Base-by-base conservation (phyloP, 306 rosid species). In the Dryas drummondii region DNA sequence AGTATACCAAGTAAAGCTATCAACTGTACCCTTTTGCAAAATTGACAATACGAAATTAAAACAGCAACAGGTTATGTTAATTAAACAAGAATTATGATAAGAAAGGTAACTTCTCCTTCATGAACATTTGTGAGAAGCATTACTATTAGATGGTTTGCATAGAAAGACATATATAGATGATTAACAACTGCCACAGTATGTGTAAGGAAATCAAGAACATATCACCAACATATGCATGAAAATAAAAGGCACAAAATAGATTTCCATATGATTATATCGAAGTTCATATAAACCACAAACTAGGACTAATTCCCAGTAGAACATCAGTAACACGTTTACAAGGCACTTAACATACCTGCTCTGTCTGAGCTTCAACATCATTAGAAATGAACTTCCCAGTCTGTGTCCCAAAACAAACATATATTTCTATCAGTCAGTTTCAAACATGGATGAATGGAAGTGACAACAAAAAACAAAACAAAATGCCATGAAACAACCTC, bases 361-460 rank as follows among this genome's bases (percentile, higher is more conserved):
- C 98, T 6, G 98, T 90, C 84, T 94, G 97, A 78, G 71, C 96
- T 85, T 88, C 97, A 77, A 94, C 88, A 78, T 80, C 66, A 49
- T 90, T 91, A 1, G 98, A 94, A 66, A 86, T 68, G 57, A 94
- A 91, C 70, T 94, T 91, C 75, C 98, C 98, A 0, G 96, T 88
- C 98, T 94, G 82, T 59, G 79, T 78, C 75, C 19, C 17, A 79
- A 22, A 54, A 57, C 40, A 71, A 75, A 57, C 50, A 74, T 37
- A 48, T 6, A 65, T 9, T 11, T 4, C 69, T 12, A 57, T 59
- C 32, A 64, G 19, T 58, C 61, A 37, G 27, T 56, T 4, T 32
- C 68, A 79, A 40, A 37, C 41, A 74, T 57, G 15, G 26, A 72
- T 16, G 16, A 9, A 10, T 27, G 1, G 16, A 57, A 77, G 10